Base-by-base conservation (phyloP, 768 basidiomycete species). In the Trametes cubensis region DNA sequence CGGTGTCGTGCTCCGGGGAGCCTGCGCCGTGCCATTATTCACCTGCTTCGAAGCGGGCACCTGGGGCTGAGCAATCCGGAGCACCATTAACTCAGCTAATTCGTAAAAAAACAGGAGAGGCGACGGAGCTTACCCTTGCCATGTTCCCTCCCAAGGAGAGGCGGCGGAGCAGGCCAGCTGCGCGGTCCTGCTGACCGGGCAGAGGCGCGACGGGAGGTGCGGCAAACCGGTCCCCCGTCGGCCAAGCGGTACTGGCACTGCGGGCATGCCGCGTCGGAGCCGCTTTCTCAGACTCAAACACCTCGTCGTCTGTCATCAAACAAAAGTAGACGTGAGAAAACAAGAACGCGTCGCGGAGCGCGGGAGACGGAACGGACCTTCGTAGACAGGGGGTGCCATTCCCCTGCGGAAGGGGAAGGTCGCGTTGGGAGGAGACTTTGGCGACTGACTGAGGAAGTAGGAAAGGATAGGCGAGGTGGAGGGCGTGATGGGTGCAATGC, bases 401-500 rank as follows among this genome's bases (percentile, higher is more conserved):
- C 73, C 72, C 4, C 83, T 83, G 63, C 82, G 79, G 78, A 87
- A 87, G 21, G 88, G 87, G 70, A 87, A 86, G 8, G 85, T 83
- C 15, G 77, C 72, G 46, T 69, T 67, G 61, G 70, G 48, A 20
- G 63, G 74, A 0, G 78, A 67, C 67, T 84, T 86, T 15, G 85
- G 76, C 3, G 63, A 83, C 65, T 87, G 85, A 52, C 72, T 73
- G 79, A 90, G 72, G 73, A 89, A 87, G 71, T 88, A 86, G 58
- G 84, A 84, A 52, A 92, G 74, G 56, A 91, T 87, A 48, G 90
- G 90, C 4, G 90, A 90, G 5, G 79, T 80, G 7, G 83, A 81
- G 6, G 88, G 83, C 4, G 86, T 85, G 6, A 80, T 75, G 11
- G 80, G 70, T 7, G 79, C 75, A 49, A 85, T 69, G 47, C 78